Evolutionary conservation across 768 basidiomycete genomes (phyloP).

Genomic region (Podaxis sp.): DNA sequence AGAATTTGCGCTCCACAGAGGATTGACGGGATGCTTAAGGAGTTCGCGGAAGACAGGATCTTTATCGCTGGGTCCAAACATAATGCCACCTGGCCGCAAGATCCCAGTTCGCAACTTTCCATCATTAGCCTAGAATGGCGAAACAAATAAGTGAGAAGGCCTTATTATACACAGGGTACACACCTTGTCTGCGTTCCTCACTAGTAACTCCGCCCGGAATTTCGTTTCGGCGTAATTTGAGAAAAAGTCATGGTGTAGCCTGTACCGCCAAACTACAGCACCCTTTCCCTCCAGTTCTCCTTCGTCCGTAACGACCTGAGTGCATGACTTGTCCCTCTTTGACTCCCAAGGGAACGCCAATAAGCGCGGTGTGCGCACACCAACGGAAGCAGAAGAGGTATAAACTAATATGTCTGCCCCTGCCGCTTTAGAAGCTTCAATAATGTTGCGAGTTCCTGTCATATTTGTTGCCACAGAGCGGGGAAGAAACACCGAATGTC

Average conservation of each 20-base stretch:
- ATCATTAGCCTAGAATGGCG: neutral
- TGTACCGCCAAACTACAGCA: neutral
- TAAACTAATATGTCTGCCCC: neutral
- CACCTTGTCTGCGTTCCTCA: neutral
- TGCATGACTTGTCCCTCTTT: neutral
- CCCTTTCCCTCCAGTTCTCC: neutral
- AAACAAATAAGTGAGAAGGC: neutral
- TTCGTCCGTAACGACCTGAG: neutral
- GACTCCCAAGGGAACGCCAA: neutral
- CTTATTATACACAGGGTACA: neutral
- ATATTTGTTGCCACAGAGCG: neutral
- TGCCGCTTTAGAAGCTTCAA: conserved; percentile 3
- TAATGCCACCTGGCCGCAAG: neutral
- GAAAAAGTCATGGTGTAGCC: neutral
- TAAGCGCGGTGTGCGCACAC: neutral
- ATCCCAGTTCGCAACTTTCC: conserved; percentile 1
- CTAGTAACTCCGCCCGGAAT: neutral
- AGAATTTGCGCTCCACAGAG: neutral
- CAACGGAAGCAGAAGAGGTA: neutral
- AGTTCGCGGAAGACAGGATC: neutral
- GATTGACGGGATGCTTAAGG: neutral
- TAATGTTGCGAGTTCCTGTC: neutral
- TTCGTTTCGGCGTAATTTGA: conserved; percentile 7
- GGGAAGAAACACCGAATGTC: neutral
- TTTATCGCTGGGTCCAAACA: neutral